Percentiles rank a stretch among this genome's conserved stretches.
Evolutionary conservation across 2,329 filamentous ascomycete genomes (phyloP).

Genomic region (Clonostachys chloroleuca): DNA sequence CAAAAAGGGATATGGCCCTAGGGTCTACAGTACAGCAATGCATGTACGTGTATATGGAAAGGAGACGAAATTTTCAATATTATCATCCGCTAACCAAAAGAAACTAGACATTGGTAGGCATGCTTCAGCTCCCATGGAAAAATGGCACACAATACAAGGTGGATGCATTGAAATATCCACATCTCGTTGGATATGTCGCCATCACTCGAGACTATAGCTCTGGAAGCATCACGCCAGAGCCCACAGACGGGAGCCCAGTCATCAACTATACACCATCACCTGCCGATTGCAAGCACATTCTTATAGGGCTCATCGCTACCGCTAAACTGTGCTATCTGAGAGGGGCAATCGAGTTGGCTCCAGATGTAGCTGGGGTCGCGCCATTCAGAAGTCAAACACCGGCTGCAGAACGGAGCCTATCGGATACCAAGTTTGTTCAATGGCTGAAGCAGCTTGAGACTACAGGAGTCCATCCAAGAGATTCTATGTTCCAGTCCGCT

Average conservation of each 20-base stretch:
- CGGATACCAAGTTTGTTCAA: slow-evolving; percentile 52
- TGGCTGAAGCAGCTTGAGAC: slow-evolving; percentile 52
- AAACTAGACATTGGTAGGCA: slow-evolving; percentile 56
- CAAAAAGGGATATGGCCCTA: slow-evolving; percentile 73
- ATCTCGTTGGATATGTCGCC: slow-evolving; percentile 68
- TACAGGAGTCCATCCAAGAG: slow-evolving; percentile 30
- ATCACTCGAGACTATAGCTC: slow-evolving; percentile 72
- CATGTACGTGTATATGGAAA: slow-evolving; percentile 30
- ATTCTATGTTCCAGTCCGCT: slow-evolving; percentile 51
- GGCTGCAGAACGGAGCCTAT: slow-evolving; percentile 35
- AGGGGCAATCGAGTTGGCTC: slow-evolving; percentile 75
- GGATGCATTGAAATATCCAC: slow-evolving; percentile 61
- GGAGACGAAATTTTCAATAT: no score
- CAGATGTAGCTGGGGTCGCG: slow-evolving; percentile 55
- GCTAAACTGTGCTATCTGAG: slow-evolving; percentile 74
- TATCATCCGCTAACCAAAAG: no score
- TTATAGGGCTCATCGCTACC: slow-evolving; percentile 67
- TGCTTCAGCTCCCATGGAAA: slow-evolving; percentile 63
- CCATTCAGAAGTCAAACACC: slow-evolving; percentile 30
- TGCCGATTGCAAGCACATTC: slow-evolving; percentile 67
- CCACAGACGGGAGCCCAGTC: slow-evolving; percentile 56
- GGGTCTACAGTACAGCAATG: slow-evolving; percentile 76
- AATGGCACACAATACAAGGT: slow-evolving; percentile 68
- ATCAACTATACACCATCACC: slow-evolving; percentile 68
- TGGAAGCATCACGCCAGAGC: slow-evolving; percentile 71